phyloP scores from a whole-genome alignment of 805 yeast genomes.

The Saitoella complicata region DNA sequence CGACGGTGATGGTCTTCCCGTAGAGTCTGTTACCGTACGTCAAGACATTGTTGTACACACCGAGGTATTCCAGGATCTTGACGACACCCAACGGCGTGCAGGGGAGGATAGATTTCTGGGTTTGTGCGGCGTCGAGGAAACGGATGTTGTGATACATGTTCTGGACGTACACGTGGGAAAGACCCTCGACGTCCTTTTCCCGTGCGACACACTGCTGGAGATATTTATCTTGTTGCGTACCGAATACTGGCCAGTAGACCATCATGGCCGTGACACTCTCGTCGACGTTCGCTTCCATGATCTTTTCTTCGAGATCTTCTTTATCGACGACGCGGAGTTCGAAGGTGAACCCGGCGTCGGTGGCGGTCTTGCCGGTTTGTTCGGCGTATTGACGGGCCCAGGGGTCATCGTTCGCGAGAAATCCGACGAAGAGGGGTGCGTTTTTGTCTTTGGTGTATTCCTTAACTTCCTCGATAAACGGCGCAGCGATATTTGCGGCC shows the following conservation, averaged over 20 bases:
- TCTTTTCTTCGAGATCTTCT: constrained; percentile 70
- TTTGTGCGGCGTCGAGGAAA: constrained; percentile 54
- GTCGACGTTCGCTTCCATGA: constrained; percentile 69
- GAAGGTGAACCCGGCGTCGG: constrained; percentile 69
- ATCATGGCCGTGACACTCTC: constrained; percentile 73
- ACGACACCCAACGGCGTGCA: constrained; percentile 94
- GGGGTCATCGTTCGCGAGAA: constrained; percentile 83
- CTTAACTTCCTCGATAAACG: constrained; percentile 56
- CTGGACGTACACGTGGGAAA: constrained; percentile 78
- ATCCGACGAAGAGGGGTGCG: constrained; percentile 68
- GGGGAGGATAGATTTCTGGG: constrained; percentile 74
- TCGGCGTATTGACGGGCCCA: constrained; percentile 91
- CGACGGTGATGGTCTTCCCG: constrained; percentile 81
- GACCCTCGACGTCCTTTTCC: constrained; percentile 92
- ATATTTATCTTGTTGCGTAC: constrained; percentile 87
- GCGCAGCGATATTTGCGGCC: constrained; percentile 77
- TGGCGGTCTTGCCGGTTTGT: constrained; percentile 88
- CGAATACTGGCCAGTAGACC: constrained; percentile 96
- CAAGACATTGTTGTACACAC: constrained; percentile 66
- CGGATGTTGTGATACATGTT: constrained; percentile 90
- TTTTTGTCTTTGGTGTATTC: constrained; percentile 18
- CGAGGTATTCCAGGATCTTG: constrained; percentile 77
- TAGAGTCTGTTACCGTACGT: constrained; percentile 83
- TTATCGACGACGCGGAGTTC: constrained; percentile 59
- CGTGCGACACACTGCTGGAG: constrained; percentile 82